A percentile compares a stretch with the other conserved stretches of the same genome.
These are phyloP conservation scores for Phaeotremella skinneri DNA, from an alignment of 768 basidiomycete genomes.

Conservation along the genomic window DNA sequence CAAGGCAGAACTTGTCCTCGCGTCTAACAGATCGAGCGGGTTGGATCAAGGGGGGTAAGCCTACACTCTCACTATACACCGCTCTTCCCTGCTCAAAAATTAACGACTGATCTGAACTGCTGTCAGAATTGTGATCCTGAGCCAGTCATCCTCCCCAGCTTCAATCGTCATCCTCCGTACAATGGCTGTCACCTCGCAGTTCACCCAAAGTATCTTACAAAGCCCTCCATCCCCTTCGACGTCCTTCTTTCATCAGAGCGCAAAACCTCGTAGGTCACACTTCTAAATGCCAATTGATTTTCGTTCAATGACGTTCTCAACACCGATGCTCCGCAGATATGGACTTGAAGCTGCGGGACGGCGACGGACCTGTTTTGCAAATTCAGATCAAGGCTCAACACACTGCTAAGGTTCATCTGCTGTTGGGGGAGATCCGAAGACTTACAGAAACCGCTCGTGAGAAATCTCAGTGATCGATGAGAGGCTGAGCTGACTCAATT, in stretches of 20 bases:
- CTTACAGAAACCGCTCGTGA: conserved; percentile 25
- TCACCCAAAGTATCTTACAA: conserved; percentile 33
- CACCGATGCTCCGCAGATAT: not conserved
- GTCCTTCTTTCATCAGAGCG: conserved; percentile 40
- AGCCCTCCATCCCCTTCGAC: conserved; percentile 41
- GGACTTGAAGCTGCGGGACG: not conserved
- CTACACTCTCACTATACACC: conserved; percentile 1
- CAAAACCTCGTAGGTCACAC: conserved; percentile 35
- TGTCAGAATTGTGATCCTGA: conserved; percentile 21
- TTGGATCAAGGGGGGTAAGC: conserved; percentile 1
- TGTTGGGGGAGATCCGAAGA: conserved; percentile 31
- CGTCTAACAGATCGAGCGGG: not conserved
- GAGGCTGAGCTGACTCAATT: not conserved
- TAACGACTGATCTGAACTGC: conserved; percentile 5
- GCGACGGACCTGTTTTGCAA: not conserved
- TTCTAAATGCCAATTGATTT: not conserved
- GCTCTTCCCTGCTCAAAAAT: not conserved
- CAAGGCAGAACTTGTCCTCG: not conserved
- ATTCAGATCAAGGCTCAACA: not conserved
- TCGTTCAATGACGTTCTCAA: too few relatives aligned
- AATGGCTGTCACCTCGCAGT: conserved; percentile 23
- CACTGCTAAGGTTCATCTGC: conserved; percentile 1
- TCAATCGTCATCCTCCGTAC: conserved; percentile 18
- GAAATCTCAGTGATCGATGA: not conserved
- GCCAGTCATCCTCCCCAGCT: not conserved